Base-by-base conservation (phyloP, 495 filamentous ascomycete species). In the Penicillium lividum region DNA sequence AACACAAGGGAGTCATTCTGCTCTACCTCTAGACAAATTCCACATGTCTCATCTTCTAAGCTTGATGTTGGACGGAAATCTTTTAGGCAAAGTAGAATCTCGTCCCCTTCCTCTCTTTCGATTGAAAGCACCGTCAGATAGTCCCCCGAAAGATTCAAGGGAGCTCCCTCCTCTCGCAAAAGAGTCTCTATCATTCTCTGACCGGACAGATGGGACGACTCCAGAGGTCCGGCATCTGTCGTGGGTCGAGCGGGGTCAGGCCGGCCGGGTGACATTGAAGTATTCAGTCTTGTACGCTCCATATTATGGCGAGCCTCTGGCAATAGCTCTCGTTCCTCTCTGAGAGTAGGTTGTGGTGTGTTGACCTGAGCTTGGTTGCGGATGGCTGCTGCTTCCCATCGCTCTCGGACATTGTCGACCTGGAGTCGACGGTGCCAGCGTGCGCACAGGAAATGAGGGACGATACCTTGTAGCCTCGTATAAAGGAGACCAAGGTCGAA, bases 1-100 rank as follows among this genome's bases (percentile, higher is more conserved):
- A 52, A 38, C 11, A 52, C 29, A 5, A 52, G 30, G 33, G 31
- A 27, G 30, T 52, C 50, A 18, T n/a, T 15, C 33, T 16, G 50
- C 30, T 34, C 50, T 40, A 16, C 50, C 31, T 18, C 30, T 25
- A 31, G 50, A 38, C 31, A 52, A n/a, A 52, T 36, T 3, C 15
- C 30, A 38, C 50, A 52, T 11, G 5, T 52, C 31, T 13, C 33
- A n/a, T 52, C 30, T 52, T 18, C 7, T 16, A 34, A 51, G 28
- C 15, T 34, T 13, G 49, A 34, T 16, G 13, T n/a, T 34, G 11
- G 8, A 2, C 22, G 30, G 29, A 33, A 51, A 34, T 29, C 34
- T 34, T 33, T 9, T 4, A 16, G 27, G 30, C 11, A 38, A 38
- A 38, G 34, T 11, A 4, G 11, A 38, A 0, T 38, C 11, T 38